Base-by-base conservation (phyloP, 768 basidiomycete genomes). In the Sporobolomyces phaffii region DNA sequence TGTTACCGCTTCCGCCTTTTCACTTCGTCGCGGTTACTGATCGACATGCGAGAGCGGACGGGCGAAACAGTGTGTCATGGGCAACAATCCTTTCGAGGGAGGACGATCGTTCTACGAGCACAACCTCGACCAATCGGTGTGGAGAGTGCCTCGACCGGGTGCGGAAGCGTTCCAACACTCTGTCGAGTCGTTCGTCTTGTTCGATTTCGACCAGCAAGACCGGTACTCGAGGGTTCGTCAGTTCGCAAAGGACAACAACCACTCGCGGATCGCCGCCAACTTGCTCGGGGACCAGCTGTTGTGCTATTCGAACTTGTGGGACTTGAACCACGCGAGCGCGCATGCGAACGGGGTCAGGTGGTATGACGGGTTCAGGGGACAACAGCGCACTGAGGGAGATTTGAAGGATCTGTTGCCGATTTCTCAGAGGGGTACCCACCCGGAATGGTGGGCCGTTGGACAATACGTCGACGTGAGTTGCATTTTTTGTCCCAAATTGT, bases 381-480 rank as follows among this genome's bases (percentile, higher is more conserved):
- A 62, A 28, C 61, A 62, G 50, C 18, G 13, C 11, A 28, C 2
- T 3, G 36, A 52, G 2, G 66, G 66, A 10, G 41, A 41, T 6
- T 7, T 47, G 50, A 47, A 51, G 50, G 57, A 58, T 28, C 51
- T 68, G 61, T 26, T 68, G 41, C 57, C 61, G 15, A 34, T 58
- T 9, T 24, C 41, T 20, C 54, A 62, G 5, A 15, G 66, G 15
- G 66, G 66, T 1, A 59, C 61, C n/a, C 66, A 63, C 20, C 66
- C 65, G 29, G 66, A 68, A 18, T 68, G 66, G 66, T 68, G 60
- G 56, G 43, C 66, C 2, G 44, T 68, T 33, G 66, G 66, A n/a
- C 61, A 68, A 58, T 68, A 68, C 44, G 45, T 68, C 49, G 66
- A 68, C 38, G 65, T 67, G 54, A 41, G 65, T 41, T 13, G 11